Conservation (phyloP, 208 protist species). For the Naegleria lovaniensis region DNA sequence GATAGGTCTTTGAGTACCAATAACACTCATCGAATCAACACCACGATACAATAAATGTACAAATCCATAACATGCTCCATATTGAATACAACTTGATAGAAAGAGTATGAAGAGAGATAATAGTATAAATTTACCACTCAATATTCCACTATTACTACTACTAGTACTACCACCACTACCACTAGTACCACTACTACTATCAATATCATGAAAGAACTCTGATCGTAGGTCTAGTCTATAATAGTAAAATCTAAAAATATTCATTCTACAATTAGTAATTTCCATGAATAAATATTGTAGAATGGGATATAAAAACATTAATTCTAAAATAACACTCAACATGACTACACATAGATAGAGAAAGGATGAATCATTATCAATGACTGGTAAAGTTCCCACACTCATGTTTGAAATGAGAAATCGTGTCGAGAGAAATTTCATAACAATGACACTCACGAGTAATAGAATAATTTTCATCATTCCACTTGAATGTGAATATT, state of each 20-base stretch:
- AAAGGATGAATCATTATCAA: background rate
- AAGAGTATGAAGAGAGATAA: background rate
- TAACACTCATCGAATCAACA: too few relatives aligned
- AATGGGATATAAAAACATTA: background rate
- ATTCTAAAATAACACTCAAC: background rate
- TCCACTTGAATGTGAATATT: background rate
- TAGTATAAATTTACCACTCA: background rate
- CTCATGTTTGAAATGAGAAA: background rate
- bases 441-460: background rate
- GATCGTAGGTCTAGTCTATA: too few relatives aligned
- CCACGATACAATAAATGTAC: too few relatives aligned
- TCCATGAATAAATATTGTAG: background rate
- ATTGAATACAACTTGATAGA: background rate
- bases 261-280: background rate
- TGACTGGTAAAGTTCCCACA: background rate
- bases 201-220: too few relatives aligned
- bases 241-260: background rate
- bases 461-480: background rate
- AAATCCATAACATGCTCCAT: background rate
- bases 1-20: too few relatives aligned
- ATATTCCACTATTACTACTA: background rate
- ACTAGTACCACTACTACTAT: background rate
- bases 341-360: background rate
- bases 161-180: background rate
- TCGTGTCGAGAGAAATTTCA: background rate